Evolutionary conservation across 805 yeast species (phyloP).

Genomic region (Yarrowia sp.): DNA sequence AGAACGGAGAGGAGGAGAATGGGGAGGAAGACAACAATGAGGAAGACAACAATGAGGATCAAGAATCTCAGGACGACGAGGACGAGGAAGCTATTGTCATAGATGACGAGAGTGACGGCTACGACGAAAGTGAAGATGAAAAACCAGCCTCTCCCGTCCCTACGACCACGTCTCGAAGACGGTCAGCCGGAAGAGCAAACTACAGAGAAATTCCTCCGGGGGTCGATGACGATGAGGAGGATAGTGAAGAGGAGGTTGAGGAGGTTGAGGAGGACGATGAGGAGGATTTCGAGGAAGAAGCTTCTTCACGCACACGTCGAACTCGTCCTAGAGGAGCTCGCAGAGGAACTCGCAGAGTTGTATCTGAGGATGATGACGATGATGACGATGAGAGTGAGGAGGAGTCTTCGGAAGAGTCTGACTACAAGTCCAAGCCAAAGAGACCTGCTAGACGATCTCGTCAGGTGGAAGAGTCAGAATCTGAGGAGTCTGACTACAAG

Average conservation of each 20-base stretch:
- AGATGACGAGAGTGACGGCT: neutral
- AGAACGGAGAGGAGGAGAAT: neutral
- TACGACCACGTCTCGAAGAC: neutral
- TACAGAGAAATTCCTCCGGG: constrained; percentile 1
- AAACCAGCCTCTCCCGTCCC: neutral
- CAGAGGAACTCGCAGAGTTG: neutral
- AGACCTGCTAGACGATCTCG: no score
- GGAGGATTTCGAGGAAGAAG: neutral
- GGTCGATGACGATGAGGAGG: neutral
- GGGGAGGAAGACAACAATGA: neutral
- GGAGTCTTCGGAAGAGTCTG: no score
- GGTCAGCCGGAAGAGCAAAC: neutral
- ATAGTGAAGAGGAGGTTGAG: neutral
- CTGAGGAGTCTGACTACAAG: neutral
- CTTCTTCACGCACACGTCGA: neutral
- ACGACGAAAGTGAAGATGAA: neutral
- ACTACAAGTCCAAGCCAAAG: no score
- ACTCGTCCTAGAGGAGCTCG: neutral
- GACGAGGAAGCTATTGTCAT: neutral
- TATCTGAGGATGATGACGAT: neutral
- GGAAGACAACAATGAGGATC: neutral
- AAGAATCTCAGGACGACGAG: neutral
- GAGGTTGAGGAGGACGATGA: neutral
- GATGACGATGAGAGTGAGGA: neutral
- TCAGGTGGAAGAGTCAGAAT: no score